phyloP scores from a whole-genome alignment of 2,329 filamentous ascomycete genomes.

The Passalora sequoiae region DNA sequence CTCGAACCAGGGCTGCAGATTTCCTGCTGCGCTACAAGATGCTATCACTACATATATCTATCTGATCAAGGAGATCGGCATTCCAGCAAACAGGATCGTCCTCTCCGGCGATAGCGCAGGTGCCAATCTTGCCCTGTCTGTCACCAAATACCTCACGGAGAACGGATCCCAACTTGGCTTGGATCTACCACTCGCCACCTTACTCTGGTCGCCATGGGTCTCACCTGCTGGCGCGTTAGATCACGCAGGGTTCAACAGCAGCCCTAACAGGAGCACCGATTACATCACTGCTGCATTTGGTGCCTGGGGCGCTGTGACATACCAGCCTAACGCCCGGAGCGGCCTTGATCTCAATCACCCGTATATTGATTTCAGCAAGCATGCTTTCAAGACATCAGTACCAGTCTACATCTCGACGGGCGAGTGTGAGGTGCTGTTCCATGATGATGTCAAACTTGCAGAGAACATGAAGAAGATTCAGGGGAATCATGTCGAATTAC shows the following conservation, averaged over 20 bases:
- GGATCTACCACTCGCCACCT: slow-evolving; percentile 35
- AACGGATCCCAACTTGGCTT: slow-evolving; percentile 35
- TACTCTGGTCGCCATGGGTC: slow-evolving; percentile 44
- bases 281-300: slow-evolving; percentile 39
- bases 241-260: slow-evolving; percentile 26
- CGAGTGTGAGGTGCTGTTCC: slow-evolving; percentile 40
- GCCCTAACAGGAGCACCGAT: slow-evolving; percentile 38
- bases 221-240: slow-evolving; percentile 32
- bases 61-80: slow-evolving; percentile 38
- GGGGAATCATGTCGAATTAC: slow-evolving; percentile 41
- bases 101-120: slow-evolving; percentile 49
- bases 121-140: slow-evolving; percentile 42
- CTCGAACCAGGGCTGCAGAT: slow-evolving; percentile 41
- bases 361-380: slow-evolving; percentile 37
- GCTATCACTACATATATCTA: slow-evolving; percentile 44
- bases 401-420: slow-evolving; percentile 43
- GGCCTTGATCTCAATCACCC: slow-evolving; percentile 29
- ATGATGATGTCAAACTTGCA: slow-evolving; percentile 37
- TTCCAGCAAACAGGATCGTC: slow-evolving; percentile 40
- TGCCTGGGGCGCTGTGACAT: slow-evolving; percentile 41
- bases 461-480: slow-evolving; percentile 34
- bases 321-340: slow-evolving; percentile 24
- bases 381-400: slow-evolving; percentile 37
- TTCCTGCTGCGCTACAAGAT: slow-evolving; percentile 51
- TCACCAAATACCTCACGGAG: slow-evolving; percentile 46